These are phyloP conservation scores for Gossypium schwendimanii DNA, from an alignment of 441 rosid species.

Conservation along the genomic window DNA sequence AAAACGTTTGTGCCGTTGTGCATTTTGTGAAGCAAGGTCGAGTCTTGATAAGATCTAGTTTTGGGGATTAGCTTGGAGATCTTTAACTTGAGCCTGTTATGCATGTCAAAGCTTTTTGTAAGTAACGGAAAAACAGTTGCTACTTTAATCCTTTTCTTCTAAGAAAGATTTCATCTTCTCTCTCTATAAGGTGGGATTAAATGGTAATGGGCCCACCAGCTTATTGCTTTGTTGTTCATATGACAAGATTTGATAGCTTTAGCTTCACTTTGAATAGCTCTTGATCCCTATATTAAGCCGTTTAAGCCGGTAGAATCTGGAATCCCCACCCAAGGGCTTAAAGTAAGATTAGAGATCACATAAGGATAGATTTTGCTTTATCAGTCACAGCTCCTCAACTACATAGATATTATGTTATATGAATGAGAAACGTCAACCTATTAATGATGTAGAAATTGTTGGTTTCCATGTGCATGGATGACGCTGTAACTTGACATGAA, in stretches of 20 bases:
- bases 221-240: not conserved
- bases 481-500: conserved; percentile 7
- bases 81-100: conserved; percentile 16
- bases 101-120: conserved; percentile 13
- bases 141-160: not conserved
- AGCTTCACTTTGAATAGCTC: not conserved
- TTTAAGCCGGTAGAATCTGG: not conserved
- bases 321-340: not conserved
- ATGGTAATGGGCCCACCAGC: not conserved
- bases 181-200: not conserved
- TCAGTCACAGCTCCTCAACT: not conserved
- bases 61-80: conserved; percentile 45
- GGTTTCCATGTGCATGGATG: conserved; percentile 23
- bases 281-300: not conserved
- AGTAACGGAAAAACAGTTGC: not conserved
- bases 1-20: not conserved
- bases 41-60: conserved; percentile 34
- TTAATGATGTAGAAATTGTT: not conserved
- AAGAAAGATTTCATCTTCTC: not conserved
- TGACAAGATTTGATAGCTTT: not conserved
- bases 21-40: not conserved
- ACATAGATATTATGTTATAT: not conserved
- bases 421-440: not conserved
- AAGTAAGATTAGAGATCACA: not conserved
- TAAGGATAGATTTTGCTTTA: not conserved